These are phyloP conservation scores for Prunus dulcis DNA, from an alignment of 306 rosid genomes.

Conservation along the genomic window DNA sequence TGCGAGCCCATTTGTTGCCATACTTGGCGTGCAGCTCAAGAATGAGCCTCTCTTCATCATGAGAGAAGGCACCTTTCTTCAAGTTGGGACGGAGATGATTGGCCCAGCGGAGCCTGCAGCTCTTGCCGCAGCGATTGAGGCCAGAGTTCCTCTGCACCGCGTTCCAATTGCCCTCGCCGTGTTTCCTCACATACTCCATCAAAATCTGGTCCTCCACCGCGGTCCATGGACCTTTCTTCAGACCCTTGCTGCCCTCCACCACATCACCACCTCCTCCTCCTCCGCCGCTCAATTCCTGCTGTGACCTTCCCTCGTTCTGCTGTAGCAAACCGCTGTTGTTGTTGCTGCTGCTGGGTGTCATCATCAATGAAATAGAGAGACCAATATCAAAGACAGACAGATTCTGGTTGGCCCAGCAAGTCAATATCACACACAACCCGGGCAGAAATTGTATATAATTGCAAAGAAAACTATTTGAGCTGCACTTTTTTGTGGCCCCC, in stretches of 20 bases:
- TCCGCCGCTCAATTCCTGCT: conserved; percentile 2
- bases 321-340: neutral
- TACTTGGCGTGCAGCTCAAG: conserved; percentile 69
- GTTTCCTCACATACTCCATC: conserved; percentile 68
- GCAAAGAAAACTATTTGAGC: too few species aligned
- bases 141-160: conserved; percentile 67
- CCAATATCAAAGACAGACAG: too few species aligned
- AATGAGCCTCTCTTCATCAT: conserved; percentile 74
- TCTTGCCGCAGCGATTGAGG: conserved; percentile 80
- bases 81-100: conserved; percentile 82
- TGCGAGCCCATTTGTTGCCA: conserved; percentile 99
- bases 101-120: conserved; percentile 96
- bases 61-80: conserved; percentile 74
- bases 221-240: conserved; percentile 95
- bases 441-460: too few species aligned
- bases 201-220: conserved; percentile 68
- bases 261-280: neutral
- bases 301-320: conserved; percentile 21
- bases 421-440: too few species aligned
- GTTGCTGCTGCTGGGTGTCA: neutral
- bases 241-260: conserved; percentile 8
- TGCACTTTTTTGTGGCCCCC: neutral
- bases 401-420: too few species aligned
- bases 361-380: neutral
- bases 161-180: conserved; percentile 95